Evolutionary conservation across 2,329 filamentous ascomycete genomes (phyloP).

Genomic region (Trichoderma semiorbis): DNA sequence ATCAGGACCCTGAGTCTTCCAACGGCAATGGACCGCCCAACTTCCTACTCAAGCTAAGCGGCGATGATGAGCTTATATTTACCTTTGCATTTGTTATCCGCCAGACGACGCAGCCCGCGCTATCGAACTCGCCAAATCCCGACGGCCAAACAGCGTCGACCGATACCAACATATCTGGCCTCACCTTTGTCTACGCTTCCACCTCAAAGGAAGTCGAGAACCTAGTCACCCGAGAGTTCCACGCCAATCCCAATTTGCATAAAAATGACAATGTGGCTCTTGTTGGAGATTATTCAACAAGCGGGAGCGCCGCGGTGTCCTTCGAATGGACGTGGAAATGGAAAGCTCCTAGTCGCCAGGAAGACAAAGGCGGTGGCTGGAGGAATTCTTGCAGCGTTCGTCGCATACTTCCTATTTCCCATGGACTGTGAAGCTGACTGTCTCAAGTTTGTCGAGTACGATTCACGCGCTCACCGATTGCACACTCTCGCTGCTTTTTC

Average conservation of each 20-base stretch:
- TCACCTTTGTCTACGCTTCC: slow-evolving; percentile 90
- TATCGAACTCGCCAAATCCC: slow-evolving; percentile 43
- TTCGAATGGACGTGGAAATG: slow-evolving; percentile 98
- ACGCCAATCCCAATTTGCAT: slow-evolving; percentile 94
- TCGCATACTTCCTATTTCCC: slow-evolving; percentile 19
- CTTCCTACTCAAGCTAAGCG: slow-evolving; percentile 82
- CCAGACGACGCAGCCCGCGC: slow-evolving; percentile 39
- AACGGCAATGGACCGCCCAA: slow-evolving; percentile 51
- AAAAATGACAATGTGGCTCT: slow-evolving; percentile 95
- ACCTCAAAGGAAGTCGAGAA: slow-evolving; percentile 87
- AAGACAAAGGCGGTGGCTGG: slow-evolving; percentile 89
- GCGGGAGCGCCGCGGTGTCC: slow-evolving; percentile 75
- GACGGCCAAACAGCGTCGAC: slow-evolving; percentile 45
- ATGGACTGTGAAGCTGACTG: slow-evolving; percentile 24
- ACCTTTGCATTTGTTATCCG: slow-evolving; percentile 85
- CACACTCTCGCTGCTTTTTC: slow-evolving; percentile 89
- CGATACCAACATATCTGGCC: slow-evolving; percentile 79
- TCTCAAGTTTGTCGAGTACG: slow-evolving; percentile 86
- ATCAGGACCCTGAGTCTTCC: slow-evolving; percentile 73
- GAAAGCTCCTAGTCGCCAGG: slow-evolving; percentile 77
- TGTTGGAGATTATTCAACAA: slow-evolving; percentile 86
- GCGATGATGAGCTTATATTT: slow-evolving; percentile 90
- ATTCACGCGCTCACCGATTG: slow-evolving; percentile 84
- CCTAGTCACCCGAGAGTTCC: slow-evolving; percentile 89
- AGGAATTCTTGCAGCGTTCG: slow-evolving; percentile 86